Conservation (phyloP, 345 rosid genomes). For the Streptanthus diversifolius region DNA sequence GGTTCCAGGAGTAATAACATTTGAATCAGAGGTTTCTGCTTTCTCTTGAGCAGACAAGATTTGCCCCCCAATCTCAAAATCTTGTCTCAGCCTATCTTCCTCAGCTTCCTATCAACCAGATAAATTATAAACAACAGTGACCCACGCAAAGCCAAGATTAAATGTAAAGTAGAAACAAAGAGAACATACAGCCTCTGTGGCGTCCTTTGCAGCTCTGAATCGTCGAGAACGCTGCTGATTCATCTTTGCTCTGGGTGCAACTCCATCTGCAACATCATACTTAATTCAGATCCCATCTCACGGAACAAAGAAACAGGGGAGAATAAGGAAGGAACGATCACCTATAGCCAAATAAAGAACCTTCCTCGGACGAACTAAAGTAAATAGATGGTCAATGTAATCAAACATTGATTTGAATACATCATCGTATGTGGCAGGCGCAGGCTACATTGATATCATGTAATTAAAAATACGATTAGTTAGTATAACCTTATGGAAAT, state of each 20-base stretch:
- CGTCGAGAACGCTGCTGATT: constrained; percentile 97
- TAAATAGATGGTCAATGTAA: constrained; percentile 85
- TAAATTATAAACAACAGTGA: neutral
- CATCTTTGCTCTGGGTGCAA: constrained; percentile 99
- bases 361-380: constrained; percentile 95
- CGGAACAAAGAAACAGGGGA: neutral
- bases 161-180: neutral
- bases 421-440: constrained; percentile 87
- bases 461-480: neutral
- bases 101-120: constrained; percentile 69
- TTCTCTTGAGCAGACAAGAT: constrained; percentile 58
- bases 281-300: constrained; percentile 3
- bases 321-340: constrained; percentile 35
- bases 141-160: constrained; percentile 3
- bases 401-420: constrained; percentile 82
- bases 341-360: constrained; percentile 94
- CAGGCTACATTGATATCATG: constrained; percentile 53
- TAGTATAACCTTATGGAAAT: neutral
- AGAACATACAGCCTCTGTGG: constrained; percentile 77
- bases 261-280: constrained; percentile 65
- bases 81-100: constrained; percentile 78
- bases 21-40: constrained; percentile 83
- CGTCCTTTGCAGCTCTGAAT: constrained; percentile 95
- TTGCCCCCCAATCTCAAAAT: constrained; percentile 68
- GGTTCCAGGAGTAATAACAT: constrained; percentile 99